Base-by-base conservation (phyloP, 768 basidiomycete genomes). In the Polyporus arcularius region DNA sequence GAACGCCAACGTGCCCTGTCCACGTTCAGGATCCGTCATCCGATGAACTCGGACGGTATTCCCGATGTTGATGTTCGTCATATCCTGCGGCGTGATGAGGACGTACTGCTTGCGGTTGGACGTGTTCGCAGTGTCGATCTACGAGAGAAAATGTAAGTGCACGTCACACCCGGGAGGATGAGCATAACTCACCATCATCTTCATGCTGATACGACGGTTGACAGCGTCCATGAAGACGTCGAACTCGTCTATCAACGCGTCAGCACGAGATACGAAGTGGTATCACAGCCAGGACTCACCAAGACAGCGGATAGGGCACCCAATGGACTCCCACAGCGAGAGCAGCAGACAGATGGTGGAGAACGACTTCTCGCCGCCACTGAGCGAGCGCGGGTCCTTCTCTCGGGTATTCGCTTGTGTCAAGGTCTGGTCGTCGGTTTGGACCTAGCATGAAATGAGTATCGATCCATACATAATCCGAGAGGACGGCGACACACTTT, bases 141-240 rank as follows among this genome's bases (percentile, higher is more conserved):
- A 58, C 14, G 42, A 18, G 8, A 21, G 3, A 45, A 12, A 21
- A 45, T 14, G 5, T 7, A 6, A 28, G 18, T 10, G n/a, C 7
- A 51, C 41, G 53, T 41, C 10, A 30, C 4, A 10, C 39, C 12
- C 6, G 18, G 55, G 47, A 39, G 26, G 42, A 55, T 26, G 15
- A 28, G 15, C 53, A 55, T 41, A 26, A 71, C 84, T 16, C 58
- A 93, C 91, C 85, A 98, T 90, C 91, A 96, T 94, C 74, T 86
- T 92, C 88, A 96, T 97, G 61, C 91, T 91, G 68, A 96, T 90
- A 49, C 88, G 87, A 18, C 97, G 86, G 72, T 93, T 94, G 60
- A 94, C 87, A 26, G 92, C 92, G 70, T 96, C 94, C 92, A 98
- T 94, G 79, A 96, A 98, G 11, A 98, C 96, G 67, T 98, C 96